phyloP scores from a whole-genome alignment of 164 flowering plant species.

The Cinnamomum chago region DNA sequence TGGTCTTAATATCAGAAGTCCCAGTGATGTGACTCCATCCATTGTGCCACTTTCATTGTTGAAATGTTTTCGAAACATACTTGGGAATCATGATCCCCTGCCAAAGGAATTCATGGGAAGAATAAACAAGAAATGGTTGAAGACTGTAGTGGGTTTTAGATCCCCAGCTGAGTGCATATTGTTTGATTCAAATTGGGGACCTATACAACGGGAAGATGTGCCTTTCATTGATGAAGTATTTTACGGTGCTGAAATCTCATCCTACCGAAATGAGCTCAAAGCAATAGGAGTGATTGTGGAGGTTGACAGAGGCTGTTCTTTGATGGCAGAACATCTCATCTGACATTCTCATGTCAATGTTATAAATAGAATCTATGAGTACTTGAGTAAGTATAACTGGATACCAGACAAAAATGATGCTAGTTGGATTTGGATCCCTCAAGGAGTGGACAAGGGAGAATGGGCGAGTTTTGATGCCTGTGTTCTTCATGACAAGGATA shows the following conservation, averaged over 20 bases:
- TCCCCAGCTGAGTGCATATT: constrained; percentile 42
- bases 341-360: constrained; percentile 27
- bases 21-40: constrained; percentile 7
- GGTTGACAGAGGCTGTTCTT: constrained; percentile 25
- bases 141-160: constrained; percentile 46
- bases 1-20: constrained; percentile 8
- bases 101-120: constrained; percentile 22
- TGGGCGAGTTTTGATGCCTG: constrained; percentile 48
- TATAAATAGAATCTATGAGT: constrained; percentile 44
- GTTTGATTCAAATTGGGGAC: constrained; percentile 33
- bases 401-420: constrained; percentile 24
- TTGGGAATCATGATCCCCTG: constrained; percentile 6
- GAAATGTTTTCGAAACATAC: constrained; percentile 10
- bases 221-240: constrained; percentile 60
- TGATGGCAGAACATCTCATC: constrained; percentile 36
- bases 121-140: constrained; percentile 42
- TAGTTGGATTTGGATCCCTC: constrained; percentile 50
- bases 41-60: constrained; percentile 13
- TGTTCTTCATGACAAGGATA: constrained; percentile 45
- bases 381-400: constrained; percentile 35
- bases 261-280: constrained; percentile 39
- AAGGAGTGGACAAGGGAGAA: constrained; percentile 31
- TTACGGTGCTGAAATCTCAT: constrained; percentile 39
- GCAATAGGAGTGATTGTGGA: constrained; percentile 44
- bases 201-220: constrained; percentile 42